phyloP scores from a whole-genome alignment of 192 early-diverging fungal genomes.

The Cetraspora pellucida region DNA sequence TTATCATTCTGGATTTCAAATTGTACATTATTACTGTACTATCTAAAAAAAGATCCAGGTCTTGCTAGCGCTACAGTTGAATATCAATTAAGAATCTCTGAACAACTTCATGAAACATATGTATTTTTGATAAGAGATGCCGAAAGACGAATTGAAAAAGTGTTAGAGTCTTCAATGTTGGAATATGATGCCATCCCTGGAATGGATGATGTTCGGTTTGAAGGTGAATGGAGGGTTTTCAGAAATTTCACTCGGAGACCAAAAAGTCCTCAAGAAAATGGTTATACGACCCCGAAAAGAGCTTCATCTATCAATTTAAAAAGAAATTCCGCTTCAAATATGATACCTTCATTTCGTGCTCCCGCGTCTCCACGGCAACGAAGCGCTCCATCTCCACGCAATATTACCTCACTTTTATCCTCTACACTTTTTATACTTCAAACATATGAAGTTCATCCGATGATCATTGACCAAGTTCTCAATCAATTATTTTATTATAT shows the following conservation, averaged over 20 bases:
- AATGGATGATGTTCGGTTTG: conserved; percentile 60
- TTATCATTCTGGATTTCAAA: conserved; percentile 89
- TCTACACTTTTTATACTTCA: conserved; percentile 68
- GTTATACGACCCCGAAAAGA: conserved; percentile 23
- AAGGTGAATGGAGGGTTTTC: conserved; percentile 64
- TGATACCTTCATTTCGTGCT: conserved; percentile 32
- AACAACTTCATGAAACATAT: conserved; percentile 76
- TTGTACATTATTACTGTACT: conserved; percentile 78
- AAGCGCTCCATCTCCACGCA: conserved; percentile 59
- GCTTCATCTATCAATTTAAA: neutral
- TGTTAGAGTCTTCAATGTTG: conserved; percentile 68
- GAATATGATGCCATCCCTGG: conserved; percentile 72
- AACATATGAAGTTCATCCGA: conserved; percentile 74
- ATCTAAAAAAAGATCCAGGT: conserved; percentile 82
- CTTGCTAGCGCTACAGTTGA: conserved; percentile 70
- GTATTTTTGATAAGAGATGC: conserved; percentile 65
- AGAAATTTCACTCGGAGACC: conserved; percentile 44
- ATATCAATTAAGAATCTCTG: conserved; percentile 78
- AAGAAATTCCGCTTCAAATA: conserved; percentile 31
- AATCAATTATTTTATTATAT: conserved; percentile 80
- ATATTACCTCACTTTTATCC: conserved; percentile 72
- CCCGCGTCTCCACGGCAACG: conserved; percentile 44
- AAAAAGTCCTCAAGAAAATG: conserved; percentile 31
- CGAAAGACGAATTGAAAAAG: conserved; percentile 64
- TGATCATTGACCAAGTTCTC: conserved; percentile 70